Base-by-base conservation (phyloP, 129 eudicot species). In the Tagetes erecta region DNA sequence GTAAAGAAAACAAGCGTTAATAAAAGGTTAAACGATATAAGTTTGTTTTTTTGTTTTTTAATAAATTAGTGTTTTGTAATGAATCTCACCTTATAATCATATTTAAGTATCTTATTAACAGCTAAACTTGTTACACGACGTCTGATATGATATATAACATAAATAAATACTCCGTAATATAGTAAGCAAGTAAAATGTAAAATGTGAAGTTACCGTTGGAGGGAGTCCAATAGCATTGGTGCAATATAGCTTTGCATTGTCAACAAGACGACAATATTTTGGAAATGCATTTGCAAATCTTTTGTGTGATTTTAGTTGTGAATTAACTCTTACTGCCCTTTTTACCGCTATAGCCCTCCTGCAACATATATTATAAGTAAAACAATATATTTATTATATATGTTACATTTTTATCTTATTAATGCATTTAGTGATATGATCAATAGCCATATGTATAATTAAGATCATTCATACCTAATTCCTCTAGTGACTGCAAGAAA, bases 401-500 rank as follows among this genome's bases (percentile, higher is more conserved):
- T 12, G 4, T 62, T 13, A 20, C 4, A 4, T 0, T 62, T 36
- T 36, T 35, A 36, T 3, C 1, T 10, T 33, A 1, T 34, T 20
- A 20, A 20, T 20, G 27, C 27, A 20, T 33, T 33, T 59, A 10
- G 11, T 59, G 11, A 34, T 34, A 76, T 34, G 30, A 39, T 41
- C n/a, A 66, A 33, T 8, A 42, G 39, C 64, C 40, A 67, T 45
- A 36, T 12, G 36, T 56, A 73, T 68, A 5, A 60, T 80, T 68
- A 5, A 60, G 74, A 51, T 51, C 27, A 3, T 67, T 42, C 60
- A 30, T 81, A 93, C 98, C 97, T 88, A 72, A 93, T 93, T 34
- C 98, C 98, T 80, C 98, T 72, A 6, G 90, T 88, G 47, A 94
- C 97, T n/a, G 98, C 98, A 42, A 94, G 87, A 82, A 64, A 94